phyloP scores from a whole-genome alignment of 371 early-diverging fungal genomes.

The Massospora cicadina region DNA sequence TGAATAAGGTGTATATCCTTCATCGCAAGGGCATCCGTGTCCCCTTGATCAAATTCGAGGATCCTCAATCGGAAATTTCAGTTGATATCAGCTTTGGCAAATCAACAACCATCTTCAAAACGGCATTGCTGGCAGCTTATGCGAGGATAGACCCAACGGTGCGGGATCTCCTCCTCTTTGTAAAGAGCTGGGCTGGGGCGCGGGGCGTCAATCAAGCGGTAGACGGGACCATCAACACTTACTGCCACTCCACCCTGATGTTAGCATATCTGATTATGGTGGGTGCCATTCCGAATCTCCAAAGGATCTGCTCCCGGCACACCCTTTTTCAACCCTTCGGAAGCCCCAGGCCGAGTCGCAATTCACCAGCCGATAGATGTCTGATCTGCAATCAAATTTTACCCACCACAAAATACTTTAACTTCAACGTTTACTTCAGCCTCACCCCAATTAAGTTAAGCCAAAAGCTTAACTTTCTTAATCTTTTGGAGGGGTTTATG shows the following conservation, averaged over 20 bases:
- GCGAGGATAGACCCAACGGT: neutral
- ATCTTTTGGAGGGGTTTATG: neutral
- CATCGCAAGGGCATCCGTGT: constrained; percentile 2
- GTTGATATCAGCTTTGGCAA: constrained; percentile 2
- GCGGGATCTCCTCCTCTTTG: neutral
- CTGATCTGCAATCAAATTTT: neutral
- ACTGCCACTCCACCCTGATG: neutral
- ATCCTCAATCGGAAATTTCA: neutral
- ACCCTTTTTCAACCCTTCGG: neutral
- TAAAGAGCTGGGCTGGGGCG: neutral
- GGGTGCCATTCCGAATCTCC: neutral
- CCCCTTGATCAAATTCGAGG: neutral
- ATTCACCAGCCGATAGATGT: neutral
- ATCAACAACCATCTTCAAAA: neutral
- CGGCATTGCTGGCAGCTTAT: neutral
- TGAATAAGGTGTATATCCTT: neutral
- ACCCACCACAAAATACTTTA: neutral
- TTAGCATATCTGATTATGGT: neutral
- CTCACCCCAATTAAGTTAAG: neutral
- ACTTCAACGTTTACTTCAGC: neutral
- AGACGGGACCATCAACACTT: constrained; percentile 1
- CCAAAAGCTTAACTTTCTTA: neutral
- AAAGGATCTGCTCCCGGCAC: neutral
- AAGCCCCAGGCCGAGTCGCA: no score
- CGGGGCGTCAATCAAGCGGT: neutral